Evolutionary conservation across 2,329 filamentous ascomycete species (phyloP).

Genomic region (Hypoxylon sp.): DNA sequence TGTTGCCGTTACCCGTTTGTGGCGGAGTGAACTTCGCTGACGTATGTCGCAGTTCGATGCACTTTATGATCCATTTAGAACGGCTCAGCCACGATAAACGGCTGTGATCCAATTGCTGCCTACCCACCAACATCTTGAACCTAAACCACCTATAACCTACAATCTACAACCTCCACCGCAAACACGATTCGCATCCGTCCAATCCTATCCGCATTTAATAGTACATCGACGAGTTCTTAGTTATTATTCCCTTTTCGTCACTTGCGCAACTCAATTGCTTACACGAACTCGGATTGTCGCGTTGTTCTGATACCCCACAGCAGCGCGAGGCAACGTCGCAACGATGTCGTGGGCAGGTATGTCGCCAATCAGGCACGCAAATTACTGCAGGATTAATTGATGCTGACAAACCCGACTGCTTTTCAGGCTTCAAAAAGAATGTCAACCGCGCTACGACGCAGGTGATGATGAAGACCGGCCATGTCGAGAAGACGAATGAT

Average conservation of each 20-base stretch:
- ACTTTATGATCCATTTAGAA: not conserved
- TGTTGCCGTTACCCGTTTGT: constrained; percentile 11
- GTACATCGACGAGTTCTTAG: constrained; percentile 9
- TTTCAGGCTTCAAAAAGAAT: constrained; percentile 89
- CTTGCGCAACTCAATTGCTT: not conserved
- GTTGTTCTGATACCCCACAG: constrained; percentile 10
- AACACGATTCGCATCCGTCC: constrained; percentile 29
- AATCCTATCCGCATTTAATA: constrained; percentile 25
- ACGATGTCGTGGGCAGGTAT: constrained; percentile 81
- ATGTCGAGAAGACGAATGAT: constrained; percentile 98
- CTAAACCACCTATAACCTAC: constrained; percentile 14
- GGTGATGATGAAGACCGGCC: constrained; percentile 99
- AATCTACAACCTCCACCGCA: constrained; percentile 1
- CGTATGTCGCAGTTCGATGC: constrained; percentile 23
- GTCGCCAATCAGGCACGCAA: constrained; percentile 20
- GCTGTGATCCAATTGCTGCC: constrained; percentile 20
- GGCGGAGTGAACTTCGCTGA: constrained; percentile 37
- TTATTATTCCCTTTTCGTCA: not conserved
- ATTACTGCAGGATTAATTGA: not conserved
- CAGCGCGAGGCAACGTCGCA: constrained; percentile 47
- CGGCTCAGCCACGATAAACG: constrained; percentile 32
- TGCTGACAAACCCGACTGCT: constrained; percentile 34
- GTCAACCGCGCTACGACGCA: constrained; percentile 99
- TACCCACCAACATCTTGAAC: not conserved
- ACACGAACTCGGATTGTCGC: not conserved